Conservation (phyloP, 2,329 filamentous ascomycete species). For the Fusarium avenaceum region DNA sequence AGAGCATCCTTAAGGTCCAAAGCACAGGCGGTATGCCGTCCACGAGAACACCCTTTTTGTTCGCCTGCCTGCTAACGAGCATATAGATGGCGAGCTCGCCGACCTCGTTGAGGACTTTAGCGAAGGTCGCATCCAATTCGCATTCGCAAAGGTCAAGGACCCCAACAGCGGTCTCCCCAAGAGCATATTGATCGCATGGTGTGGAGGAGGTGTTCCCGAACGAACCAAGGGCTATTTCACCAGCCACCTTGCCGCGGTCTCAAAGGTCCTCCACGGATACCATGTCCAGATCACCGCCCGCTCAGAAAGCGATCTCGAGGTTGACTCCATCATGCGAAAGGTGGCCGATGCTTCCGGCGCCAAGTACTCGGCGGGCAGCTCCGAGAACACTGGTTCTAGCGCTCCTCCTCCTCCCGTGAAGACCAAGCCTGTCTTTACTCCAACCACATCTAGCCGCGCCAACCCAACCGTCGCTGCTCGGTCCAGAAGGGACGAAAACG, state of each 20-base stretch:
- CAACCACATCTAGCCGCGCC: constrained; percentile 68
- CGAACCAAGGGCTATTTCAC: constrained; percentile 98
- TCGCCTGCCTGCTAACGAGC: constrained; percentile 36
- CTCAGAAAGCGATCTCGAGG: constrained; percentile 88
- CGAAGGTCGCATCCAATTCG: constrained; percentile 96
- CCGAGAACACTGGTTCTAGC: constrained; percentile 65
- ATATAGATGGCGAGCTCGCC: constrained; percentile 85
- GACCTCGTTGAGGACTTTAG: constrained; percentile 96
- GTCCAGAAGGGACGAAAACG: constrained; percentile 69
- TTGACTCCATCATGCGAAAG: constrained; percentile 90
- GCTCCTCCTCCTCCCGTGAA: constrained; percentile 76
- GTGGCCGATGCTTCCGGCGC: constrained; percentile 94
- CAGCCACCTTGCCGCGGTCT: constrained; percentile 89
- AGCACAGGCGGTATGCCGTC: constrained; percentile 79
- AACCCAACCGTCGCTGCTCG: constrained; percentile 78
- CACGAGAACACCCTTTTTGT: constrained; percentile 1
- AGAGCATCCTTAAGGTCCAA: constrained; percentile 96
- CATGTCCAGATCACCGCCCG: constrained; percentile 98
- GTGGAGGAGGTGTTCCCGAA: constrained; percentile 97
- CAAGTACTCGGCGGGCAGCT: constrained; percentile 84
- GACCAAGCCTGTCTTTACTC: constrained; percentile 93
- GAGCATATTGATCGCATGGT: constrained; percentile 94
- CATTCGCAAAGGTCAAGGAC: constrained; percentile 96
- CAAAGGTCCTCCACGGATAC: constrained; percentile 95
- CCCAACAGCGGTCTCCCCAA: constrained; percentile 92